Base-by-base conservation (phyloP, 805 yeast species). In the Scheffersomyces lignosus region DNA sequence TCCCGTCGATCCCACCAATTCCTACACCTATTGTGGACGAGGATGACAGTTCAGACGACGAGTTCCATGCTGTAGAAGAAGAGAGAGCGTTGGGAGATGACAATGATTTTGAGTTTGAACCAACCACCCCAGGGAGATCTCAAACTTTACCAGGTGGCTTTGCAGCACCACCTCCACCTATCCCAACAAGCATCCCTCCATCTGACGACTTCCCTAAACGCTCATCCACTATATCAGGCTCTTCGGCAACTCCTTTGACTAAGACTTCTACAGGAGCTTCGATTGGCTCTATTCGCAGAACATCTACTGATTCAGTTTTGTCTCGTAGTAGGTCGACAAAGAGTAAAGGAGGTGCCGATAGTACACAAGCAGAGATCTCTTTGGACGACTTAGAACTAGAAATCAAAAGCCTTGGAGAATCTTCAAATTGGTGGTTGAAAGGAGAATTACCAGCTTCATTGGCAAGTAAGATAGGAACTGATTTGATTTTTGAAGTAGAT, bases 361-460 rank as follows among this genome's bases (percentile, higher is more conserved):
- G 43, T 26, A 43, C 54, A 2, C 69, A 58, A 33, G 70, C 73
- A 2, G 65, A 58, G 5, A 16, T 36, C 2, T 39, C 49, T 13
- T 35, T 56, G 18, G 48, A 41, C 6, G 54, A 50, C 4, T 36
- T 68, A 16, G 61, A 63, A 31, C 43, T 36, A 18, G 72, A 67
- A 40, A 38, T 66, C 13, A 58, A 49, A 7, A 52, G 54, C 29
- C 46, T 59, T n/a, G 46, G 45, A 5, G 52, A 51, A 3, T 31
- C 46, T 7, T 47, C 71, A 2, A 61, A 59, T 13, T 89, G 96
- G 96, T 87, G 93, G 91, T 47, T 77, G 12, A 62, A 62, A 8
- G 67, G 73, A 12, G 72, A 73, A 5, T 62, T 81, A 4, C 96
- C 96, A 2, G 75, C 78, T 0, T 53, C 64, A 13, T 54, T 81